A percentile compares a stretch with the other conserved stretches of the same genome.
These are phyloP conservation scores for Pythium biforme DNA, from an alignment of 352 stramenopile species.

Conservation along the genomic window DNA sequence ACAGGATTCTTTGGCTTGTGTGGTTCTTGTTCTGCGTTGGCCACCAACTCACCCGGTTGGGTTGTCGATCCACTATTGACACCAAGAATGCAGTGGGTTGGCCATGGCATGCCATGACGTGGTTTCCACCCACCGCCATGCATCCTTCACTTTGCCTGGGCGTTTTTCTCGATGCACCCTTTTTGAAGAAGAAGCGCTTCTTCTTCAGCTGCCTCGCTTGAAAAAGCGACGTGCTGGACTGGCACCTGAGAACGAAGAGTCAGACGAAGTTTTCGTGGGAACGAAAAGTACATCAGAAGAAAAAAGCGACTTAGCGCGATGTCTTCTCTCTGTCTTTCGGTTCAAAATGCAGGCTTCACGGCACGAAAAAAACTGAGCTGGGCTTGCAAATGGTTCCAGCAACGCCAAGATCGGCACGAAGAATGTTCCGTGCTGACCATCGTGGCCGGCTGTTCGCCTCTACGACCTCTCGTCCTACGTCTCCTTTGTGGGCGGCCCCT, in stretches of 20 bases:
- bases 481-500: slow-evolving; percentile 20
- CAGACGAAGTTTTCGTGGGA: not conserved
- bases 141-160: not conserved
- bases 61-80: not conserved
- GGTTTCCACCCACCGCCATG: not conserved
- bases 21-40: slow-evolving; percentile 8
- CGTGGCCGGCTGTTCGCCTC: not conserved
- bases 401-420: not conserved
- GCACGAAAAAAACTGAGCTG: not conserved
- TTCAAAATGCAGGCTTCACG: not conserved
- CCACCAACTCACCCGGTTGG: not conserved
- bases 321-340: not conserved
- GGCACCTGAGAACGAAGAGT: not conserved
- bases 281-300: not conserved
- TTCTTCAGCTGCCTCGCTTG: not conserved
- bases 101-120: not conserved
- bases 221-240: not conserved
- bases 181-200: too few relatives aligned
- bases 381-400: not conserved
- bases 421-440: slow-evolving; percentile 4
- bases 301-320: slow-evolving; percentile 4
- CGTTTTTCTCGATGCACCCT: not conserved
- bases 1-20: slow-evolving; percentile 1
- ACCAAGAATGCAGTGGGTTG: not conserved
- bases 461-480: slow-evolving; percentile 11